Evolutionary conservation across 352 stramenopile genomes (phyloP).

Genomic region (Phytophthora ramorum): DNA sequence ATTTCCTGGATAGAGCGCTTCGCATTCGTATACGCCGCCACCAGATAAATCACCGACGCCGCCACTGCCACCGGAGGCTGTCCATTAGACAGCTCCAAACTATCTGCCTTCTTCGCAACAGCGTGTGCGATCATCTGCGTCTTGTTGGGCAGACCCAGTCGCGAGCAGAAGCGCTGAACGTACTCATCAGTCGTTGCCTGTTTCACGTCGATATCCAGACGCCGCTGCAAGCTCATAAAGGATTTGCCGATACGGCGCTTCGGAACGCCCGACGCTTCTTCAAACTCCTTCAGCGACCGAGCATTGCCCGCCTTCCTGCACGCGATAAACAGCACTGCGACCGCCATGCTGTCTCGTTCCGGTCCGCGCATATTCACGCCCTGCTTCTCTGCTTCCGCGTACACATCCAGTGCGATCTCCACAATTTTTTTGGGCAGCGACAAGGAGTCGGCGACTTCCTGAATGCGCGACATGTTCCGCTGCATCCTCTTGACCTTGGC

Average conservation of each 20-base stretch:
- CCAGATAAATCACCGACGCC: slow-evolving; percentile 82
- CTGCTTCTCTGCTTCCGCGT: slow-evolving; percentile 72
- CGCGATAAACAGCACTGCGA: slow-evolving; percentile 77
- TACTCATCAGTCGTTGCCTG: slow-evolving; percentile 80
- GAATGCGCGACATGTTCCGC: slow-evolving; percentile 68
- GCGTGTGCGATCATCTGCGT: slow-evolving; percentile 79
- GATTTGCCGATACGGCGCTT: slow-evolving; percentile 86
- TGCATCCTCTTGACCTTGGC: slow-evolving; percentile 73
- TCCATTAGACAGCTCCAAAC: slow-evolving; percentile 66
- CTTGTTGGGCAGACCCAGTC: slow-evolving; percentile 74
- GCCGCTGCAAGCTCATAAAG: slow-evolving; percentile 70
- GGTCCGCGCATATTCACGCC: slow-evolving; percentile 66
- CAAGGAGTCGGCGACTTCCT: slow-evolving; percentile 70
- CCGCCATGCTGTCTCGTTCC: slow-evolving; percentile 72
- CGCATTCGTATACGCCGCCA: slow-evolving; percentile 82
- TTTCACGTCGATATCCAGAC: slow-evolving; percentile 66
- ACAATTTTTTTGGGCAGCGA: slow-evolving; percentile 78
- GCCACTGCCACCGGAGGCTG: slow-evolving; percentile 78
- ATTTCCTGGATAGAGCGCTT: slow-evolving; percentile 87
- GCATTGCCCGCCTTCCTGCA: slow-evolving; percentile 72
- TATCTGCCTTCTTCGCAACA: slow-evolving; percentile 80
- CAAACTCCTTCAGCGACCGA: slow-evolving; percentile 80
- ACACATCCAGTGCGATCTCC: slow-evolving; percentile 74
- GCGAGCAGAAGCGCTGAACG: slow-evolving; percentile 79
- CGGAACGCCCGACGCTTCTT: slow-evolving; percentile 70